Percentiles rank a stretch among this genome's conserved stretches.
Evolutionary conservation across 148 eudicot species (phyloP).

Genomic region (Amaranthus palmeri): DNA sequence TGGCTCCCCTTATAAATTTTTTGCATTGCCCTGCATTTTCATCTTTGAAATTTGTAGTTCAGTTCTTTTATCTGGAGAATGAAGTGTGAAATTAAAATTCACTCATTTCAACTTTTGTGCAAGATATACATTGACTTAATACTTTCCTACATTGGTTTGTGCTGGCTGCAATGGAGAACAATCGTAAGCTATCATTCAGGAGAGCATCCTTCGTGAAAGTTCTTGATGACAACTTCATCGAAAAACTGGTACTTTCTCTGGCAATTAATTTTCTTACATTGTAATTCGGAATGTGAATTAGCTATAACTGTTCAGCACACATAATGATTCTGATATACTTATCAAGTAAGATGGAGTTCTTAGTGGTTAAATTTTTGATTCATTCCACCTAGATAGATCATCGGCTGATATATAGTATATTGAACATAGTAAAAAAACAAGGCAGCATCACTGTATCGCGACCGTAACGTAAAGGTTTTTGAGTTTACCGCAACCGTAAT

Average conservation of each 20-base stretch:
- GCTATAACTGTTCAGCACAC: neutral
- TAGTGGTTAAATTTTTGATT: neutral
- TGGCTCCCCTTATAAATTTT: no score
- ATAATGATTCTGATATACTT: neutral
- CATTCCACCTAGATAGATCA: neutral
- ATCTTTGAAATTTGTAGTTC: no score
- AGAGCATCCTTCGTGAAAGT: conserved; percentile 23
- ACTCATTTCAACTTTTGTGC: neutral
- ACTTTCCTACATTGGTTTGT: neutral
- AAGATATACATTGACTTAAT: neutral
- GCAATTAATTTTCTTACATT: neutral
- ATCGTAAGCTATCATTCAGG: conserved; percentile 17
- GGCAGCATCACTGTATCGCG: no score
- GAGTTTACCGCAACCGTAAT: no score
- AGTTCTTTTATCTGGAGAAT: no score
- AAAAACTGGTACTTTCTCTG: conserved; percentile 19
- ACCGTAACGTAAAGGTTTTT: no score
- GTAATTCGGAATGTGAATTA: neutral
- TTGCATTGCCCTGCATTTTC: no score
- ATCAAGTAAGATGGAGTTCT: neutral
- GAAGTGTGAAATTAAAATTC: neutral
- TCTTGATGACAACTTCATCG: conserved; percentile 17
- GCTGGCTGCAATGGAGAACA: conserved; percentile 13
- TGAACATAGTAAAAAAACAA: neutral
- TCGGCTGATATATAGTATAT: neutral